Base-by-base conservation (phyloP, 257 asterid species). In the Cinchona pubescens region DNA sequence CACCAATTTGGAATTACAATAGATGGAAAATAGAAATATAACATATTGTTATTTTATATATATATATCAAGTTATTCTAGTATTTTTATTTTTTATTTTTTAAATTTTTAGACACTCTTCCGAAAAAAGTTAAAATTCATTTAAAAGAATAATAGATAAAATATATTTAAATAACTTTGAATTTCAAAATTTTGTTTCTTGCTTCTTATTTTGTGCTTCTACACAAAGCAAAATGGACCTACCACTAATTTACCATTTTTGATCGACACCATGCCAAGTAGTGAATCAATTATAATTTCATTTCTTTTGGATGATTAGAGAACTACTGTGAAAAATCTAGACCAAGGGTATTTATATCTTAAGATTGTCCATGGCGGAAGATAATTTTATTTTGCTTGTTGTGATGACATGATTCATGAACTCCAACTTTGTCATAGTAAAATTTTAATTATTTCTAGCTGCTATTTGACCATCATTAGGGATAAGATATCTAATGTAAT, bases 201-300 rank as follows among this genome's bases (percentile, higher is more conserved):
- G 45, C 29, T 40, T 59, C 59, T 59, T 73, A 12, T 2, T 35
- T 42, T 73, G 69, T 73, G 67, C 69, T 59, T 40, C 34, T 35
- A 72, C 49, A 32, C 66, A 40, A 75, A 46, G 60, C 29, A 7
- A 0, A 5, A 60, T 27, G 74, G 79, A 42, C 74, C 79, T 75
- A 37, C 75, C 79, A 67, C 60, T 68, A 76, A 30, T 43, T 30
- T 15, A 55, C 53, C 34, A 25, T 59, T 42, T 19, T 1, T 21
- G 61, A 46, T 45, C 12, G 14, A 25, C 0, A 43, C 8, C 29
- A 25, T 12, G 23, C 42, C 29, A 29, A 59, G 13, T 27, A 42
- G 18, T 21, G 23, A 21, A 13, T 56, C 14, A 35, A 34, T n/a
- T 51, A 45, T 5, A 1, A 21, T 21, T 11, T 5, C 14, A 56